phyloP scores from a whole-genome alignment of 352 stramenopile genomes.

The Phytophthora pluvialis region DNA sequence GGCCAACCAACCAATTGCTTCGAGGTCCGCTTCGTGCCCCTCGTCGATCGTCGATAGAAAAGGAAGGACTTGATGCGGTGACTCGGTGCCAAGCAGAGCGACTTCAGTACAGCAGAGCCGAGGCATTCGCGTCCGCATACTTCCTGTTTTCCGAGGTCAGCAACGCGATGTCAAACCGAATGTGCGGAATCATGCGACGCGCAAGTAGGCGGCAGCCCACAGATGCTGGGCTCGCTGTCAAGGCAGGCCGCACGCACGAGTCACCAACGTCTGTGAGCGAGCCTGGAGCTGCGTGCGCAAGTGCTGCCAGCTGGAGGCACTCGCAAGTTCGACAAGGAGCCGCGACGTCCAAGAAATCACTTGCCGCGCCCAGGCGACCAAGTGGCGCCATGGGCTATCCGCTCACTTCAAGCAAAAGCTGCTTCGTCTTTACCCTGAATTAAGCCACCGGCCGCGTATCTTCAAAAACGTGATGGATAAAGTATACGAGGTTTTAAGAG shows the following conservation, averaged over 20 bases:
- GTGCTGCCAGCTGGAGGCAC: constrained; percentile 13
- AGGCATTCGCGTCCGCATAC: constrained; percentile 15
- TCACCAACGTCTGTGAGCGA: constrained; percentile 2
- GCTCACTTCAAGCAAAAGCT: constrained; percentile 16
- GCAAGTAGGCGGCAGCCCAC: constrained; percentile 29
- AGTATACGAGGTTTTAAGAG: background rate
- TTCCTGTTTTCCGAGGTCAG: constrained; percentile 21
- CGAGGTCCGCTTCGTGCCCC: constrained; percentile 1
- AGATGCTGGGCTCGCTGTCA: constrained; percentile 16
- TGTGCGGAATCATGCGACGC: constrained; percentile 28
- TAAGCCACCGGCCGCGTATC: constrained; percentile 18
- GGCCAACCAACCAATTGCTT: constrained; percentile 4
- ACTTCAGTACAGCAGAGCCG: constrained; percentile 6
- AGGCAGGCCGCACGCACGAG: constrained; percentile 13
- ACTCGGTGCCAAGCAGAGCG: background rate
- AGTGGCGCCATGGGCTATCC: constrained; percentile 21
- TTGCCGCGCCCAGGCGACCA: constrained; percentile 3
- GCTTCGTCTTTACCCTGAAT: constrained; percentile 15
- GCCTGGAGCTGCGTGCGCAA: background rate
- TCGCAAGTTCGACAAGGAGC: background rate
- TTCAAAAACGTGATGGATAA: background rate
- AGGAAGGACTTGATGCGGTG: constrained; percentile 27
- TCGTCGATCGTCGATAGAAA: constrained; percentile 30
- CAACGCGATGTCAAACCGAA: constrained; percentile 30
- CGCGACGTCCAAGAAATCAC: constrained; percentile 1